Evolutionary conservation across 306 rosid species (phyloP).

Genomic region (Vachellia collinsii): DNA sequence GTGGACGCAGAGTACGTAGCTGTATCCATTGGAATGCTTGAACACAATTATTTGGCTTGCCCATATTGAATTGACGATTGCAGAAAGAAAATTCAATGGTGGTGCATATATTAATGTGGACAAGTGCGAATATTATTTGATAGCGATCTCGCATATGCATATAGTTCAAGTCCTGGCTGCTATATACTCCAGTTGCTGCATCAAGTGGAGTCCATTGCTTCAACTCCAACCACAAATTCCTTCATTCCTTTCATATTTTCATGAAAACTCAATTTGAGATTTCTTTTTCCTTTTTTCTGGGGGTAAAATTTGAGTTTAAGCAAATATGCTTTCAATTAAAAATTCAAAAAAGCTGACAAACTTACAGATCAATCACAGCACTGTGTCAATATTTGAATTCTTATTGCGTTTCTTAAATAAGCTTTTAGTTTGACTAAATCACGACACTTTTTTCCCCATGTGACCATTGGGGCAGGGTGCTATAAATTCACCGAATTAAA

Average conservation of each 20-base stretch:
- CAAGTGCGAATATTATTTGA: background rate
- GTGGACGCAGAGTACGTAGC: no score
- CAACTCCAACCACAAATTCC: background rate
- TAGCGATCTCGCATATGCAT: background rate
- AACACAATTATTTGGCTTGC: background rate
- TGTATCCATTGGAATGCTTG: background rate
- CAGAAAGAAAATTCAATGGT: background rate
- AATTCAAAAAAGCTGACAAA: background rate
- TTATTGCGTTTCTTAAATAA: background rate
- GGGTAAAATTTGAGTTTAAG: background rate
- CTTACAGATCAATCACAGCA: background rate
- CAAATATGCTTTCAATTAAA: no score
- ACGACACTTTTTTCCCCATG: background rate
- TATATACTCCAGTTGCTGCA: background rate
- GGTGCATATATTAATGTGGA: background rate
- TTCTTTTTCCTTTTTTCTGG: background rate
- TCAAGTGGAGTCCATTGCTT: background rate
- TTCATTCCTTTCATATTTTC: background rate
- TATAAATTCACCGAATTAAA: background rate
- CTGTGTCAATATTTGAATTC: background rate
- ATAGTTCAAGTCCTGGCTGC: background rate
- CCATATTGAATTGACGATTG: background rate
- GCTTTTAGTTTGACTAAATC: background rate
- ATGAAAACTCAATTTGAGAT: background rate
- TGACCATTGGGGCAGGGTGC: background rate